These are phyloP conservation scores for Boletus fagicola DNA, from an alignment of 768 basidiomycete species.

Conservation along the genomic window DNA sequence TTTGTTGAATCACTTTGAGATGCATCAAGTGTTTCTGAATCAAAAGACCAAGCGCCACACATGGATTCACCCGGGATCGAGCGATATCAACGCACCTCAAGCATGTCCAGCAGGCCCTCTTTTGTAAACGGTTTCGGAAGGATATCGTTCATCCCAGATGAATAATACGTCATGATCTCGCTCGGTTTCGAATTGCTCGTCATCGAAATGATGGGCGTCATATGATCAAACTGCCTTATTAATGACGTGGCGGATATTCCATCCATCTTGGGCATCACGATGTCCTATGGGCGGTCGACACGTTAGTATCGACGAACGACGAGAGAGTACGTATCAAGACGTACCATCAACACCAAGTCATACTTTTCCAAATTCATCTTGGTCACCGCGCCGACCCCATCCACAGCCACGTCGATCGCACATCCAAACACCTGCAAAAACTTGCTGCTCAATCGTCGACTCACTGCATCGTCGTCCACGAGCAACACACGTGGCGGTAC, in stretches of 20 bases:
- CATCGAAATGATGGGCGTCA: slow-evolving; percentile 98
- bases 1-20: slow-evolving; percentile 81
- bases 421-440: slow-evolving; percentile 96
- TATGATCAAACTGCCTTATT: slow-evolving; percentile 92
- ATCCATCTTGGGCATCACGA: slow-evolving; percentile 89
- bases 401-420: slow-evolving; percentile 90
- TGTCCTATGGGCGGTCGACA: slow-evolving; percentile 56
- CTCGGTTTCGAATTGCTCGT: slow-evolving; percentile 92
- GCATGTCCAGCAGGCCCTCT: slow-evolving; percentile 84
- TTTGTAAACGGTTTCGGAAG: slow-evolving; percentile 98
- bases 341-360: slow-evolving; percentile 91
- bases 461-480: slow-evolving; percentile 95
- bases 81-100: slow-evolving; percentile 57
- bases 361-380: slow-evolving; percentile 98
- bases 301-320: not conserved
- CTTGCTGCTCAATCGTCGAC: slow-evolving; percentile 83
- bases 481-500: slow-evolving; percentile 88
- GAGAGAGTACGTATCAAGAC: slow-evolving; percentile 23
- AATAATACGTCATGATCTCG: slow-evolving; percentile 82
- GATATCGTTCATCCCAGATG: slow-evolving; percentile 90
- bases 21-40: slow-evolving; percentile 81
- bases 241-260: slow-evolving; percentile 89
- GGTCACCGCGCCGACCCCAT: slow-evolving; percentile 87
- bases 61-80: not conserved
- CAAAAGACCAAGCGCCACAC: not conserved